Evolutionary conservation across 495 filamentous ascomycete species (phyloP).

Genomic region (Aspergillus wentii): DNA sequence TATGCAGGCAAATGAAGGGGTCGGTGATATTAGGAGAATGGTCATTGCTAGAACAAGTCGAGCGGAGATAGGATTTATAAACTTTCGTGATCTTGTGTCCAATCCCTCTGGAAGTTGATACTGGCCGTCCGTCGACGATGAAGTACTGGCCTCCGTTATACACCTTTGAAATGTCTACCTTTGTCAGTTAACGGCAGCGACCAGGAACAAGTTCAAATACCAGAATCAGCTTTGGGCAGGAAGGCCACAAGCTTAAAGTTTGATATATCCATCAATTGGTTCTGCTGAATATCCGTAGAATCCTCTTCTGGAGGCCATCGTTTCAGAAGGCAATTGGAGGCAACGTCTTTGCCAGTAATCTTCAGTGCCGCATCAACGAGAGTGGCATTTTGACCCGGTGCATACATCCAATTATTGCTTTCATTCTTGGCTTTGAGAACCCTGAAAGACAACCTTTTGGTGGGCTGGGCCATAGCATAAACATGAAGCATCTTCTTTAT

Average conservation of each 20-base stretch:
- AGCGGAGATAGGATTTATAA: conserved; percentile 55
- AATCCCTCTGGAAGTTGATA: conserved; percentile 59
- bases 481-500: conserved; percentile 66
- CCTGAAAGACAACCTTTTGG: conserved; percentile 60
- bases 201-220: conserved; percentile 15
- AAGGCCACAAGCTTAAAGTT: conserved; percentile 55
- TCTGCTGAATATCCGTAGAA: background rate
- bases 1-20: conserved; percentile 70
- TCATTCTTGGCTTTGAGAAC: conserved; percentile 59
- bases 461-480: conserved; percentile 70
- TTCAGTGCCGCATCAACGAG: conserved; percentile 65
- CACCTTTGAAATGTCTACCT: conserved; percentile 46
- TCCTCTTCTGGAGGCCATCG: conserved; percentile 15
- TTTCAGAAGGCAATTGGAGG: conserved; percentile 47
- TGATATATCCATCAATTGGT: too few species aligned
- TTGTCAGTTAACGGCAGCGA: conserved; percentile 6
- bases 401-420: conserved; percentile 67
- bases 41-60: conserved; percentile 19
- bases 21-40: conserved; percentile 36
- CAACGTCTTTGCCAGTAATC: conserved; percentile 62
- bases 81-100: conserved; percentile 59
- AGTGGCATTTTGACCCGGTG: conserved; percentile 49
- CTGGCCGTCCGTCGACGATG: conserved; percentile 72
- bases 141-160: conserved; percentile 58
- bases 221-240: conserved; percentile 48